Evolutionary conservation across 192 early-diverging fungal genomes (phyloP).

Genomic region (Mortierella hygrophila): DNA sequence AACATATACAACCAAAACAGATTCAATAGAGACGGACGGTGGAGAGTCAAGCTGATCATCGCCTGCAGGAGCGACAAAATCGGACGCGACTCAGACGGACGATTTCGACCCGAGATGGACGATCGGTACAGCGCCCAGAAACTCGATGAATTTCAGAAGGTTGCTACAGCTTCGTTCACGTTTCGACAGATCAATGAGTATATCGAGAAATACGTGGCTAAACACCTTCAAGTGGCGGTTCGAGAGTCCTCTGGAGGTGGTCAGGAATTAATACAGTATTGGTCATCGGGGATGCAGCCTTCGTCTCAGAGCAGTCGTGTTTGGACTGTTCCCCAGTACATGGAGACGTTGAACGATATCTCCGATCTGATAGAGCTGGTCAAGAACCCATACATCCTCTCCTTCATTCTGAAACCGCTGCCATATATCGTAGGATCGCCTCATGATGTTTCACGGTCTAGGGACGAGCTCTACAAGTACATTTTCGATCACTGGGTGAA

Average conservation of each 20-base stretch:
- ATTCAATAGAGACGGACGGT: neutral
- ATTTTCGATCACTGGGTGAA: neutral
- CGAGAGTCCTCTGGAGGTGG: neutral
- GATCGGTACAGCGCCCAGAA: neutral
- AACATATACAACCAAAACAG: neutral
- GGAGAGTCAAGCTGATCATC: neutral
- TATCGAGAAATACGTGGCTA: neutral
- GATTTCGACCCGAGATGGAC: neutral
- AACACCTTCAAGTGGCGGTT: neutral
- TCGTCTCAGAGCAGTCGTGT: neutral
- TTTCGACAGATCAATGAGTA: neutral
- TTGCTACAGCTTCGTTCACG: neutral
- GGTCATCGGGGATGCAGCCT: neutral
- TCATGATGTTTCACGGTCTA: neutral
- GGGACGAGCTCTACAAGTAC: neutral
- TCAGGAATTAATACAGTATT: neutral
- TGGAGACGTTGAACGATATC: neutral
- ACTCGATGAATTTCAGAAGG: neutral
- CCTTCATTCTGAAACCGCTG: neutral
- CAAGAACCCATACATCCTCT: neutral
- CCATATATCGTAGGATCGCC: neutral
- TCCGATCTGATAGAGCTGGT: neutral
- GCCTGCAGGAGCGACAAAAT: neutral
- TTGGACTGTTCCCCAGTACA: neutral
- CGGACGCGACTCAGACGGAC: neutral